phyloP scores from a whole-genome alignment of 441 rosid genomes.

The Mallotus repandus region DNA sequence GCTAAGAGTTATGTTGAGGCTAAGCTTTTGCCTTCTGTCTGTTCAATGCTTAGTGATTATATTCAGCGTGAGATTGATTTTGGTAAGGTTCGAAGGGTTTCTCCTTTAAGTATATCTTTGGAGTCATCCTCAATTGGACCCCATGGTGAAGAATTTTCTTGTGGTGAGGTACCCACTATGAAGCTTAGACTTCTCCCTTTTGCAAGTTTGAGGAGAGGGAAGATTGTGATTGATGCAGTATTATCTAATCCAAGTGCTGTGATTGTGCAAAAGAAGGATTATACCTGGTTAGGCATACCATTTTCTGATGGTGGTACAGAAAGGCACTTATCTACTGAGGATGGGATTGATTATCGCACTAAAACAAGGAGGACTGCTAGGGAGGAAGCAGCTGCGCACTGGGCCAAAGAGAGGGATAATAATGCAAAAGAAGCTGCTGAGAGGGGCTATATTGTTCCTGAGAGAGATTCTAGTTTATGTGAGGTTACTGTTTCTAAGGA shows the following conservation, averaged over 20 bases:
- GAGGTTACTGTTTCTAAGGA: conserved; percentile 46
- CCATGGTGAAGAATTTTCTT: conserved; percentile 81
- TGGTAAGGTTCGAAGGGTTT: conserved; percentile 84
- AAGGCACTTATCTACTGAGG: conserved; percentile 74
- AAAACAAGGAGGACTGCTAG: conserved; percentile 76
- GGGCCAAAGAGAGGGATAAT: conserved; percentile 67
- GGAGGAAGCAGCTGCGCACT: conserved; percentile 68
- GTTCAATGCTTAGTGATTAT: conserved; percentile 72
- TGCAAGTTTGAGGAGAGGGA: conserved; percentile 89
- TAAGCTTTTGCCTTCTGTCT: conserved; percentile 87
- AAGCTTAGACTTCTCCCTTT: conserved; percentile 82
- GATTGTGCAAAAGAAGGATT: conserved; percentile 88
- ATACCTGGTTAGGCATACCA: conserved; percentile 93
- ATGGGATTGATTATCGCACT: conserved; percentile 96
- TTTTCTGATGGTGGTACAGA: conserved; percentile 53
- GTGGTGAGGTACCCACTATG: conserved; percentile 85
- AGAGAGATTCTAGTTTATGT: conserved; percentile 37
- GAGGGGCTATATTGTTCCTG: conserved; percentile 66
- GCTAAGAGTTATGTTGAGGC: conserved; percentile 71
- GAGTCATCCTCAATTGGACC: conserved; percentile 86
- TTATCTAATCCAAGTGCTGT: conserved; percentile 68
- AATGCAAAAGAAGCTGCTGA: conserved; percentile 83
- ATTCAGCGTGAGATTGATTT: conserved; percentile 84
- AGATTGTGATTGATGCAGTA: conserved; percentile 89
- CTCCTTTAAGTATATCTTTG: conserved; percentile 86